These are phyloP conservation scores for Sindora glabra DNA, from an alignment of 306 rosid species.

Conservation along the genomic window DNA sequence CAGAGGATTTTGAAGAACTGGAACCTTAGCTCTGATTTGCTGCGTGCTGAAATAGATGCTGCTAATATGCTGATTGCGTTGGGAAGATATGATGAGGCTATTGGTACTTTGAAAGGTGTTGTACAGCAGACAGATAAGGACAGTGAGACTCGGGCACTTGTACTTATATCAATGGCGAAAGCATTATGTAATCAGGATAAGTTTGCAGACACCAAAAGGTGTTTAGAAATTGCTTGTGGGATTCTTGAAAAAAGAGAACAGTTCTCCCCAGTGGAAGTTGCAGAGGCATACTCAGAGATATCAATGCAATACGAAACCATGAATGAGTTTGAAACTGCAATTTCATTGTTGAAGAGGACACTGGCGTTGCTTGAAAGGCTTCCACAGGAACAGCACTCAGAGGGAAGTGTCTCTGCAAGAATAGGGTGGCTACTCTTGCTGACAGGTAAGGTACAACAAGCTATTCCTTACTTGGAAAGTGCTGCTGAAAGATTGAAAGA, in stretches of 20 bases:
- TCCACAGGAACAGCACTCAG: constrained; percentile 89
- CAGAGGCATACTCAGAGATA: constrained; percentile 83
- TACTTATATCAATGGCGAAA: constrained; percentile 79
- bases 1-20: constrained; percentile 73
- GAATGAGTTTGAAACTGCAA: constrained; percentile 86
- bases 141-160: constrained; percentile 70
- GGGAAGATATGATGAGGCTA: constrained; percentile 73
- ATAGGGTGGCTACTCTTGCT: constrained; percentile 83
- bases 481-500: constrained; percentile 84
- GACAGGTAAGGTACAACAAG: constrained; percentile 83
- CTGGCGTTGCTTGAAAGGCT: constrained; percentile 70
- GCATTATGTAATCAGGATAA: constrained; percentile 74
- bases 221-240: constrained; percentile 74
- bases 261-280: constrained; percentile 53
- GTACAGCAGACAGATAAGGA: constrained; percentile 57
- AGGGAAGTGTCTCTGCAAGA: constrained; percentile 84
- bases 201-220: constrained; percentile 51
- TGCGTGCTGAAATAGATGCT: constrained; percentile 74
- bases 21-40: constrained; percentile 70
- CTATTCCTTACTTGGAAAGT: constrained; percentile 80
- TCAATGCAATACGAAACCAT: constrained; percentile 84
- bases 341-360: constrained; percentile 69
- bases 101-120: constrained; percentile 56
- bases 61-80: constrained; percentile 89
- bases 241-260: constrained; percentile 71